Conservation (phyloP, 345 rosid species). For the Salix koriyanagi region DNA sequence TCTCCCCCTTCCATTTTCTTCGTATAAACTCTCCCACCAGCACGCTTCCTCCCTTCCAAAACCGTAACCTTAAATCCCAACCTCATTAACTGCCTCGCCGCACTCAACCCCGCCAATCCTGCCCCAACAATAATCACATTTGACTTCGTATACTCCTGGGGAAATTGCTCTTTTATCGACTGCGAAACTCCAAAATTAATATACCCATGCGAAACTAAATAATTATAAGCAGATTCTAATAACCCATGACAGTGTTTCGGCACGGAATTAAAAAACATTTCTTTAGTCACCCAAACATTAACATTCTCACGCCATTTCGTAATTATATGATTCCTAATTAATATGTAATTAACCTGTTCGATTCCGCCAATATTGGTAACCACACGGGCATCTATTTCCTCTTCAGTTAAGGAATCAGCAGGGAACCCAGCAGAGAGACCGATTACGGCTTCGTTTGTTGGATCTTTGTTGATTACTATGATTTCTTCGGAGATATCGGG, state of each 20-base stretch:
- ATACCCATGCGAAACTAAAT: conserved; percentile 71
- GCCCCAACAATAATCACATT: conserved; percentile 78
- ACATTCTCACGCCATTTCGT: conserved; percentile 80
- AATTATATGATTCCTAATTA: conserved; percentile 82
- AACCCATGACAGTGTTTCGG: conserved; percentile 66
- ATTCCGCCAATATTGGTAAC: conserved; percentile 77
- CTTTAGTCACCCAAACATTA: conserved; percentile 67
- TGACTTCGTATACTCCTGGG: conserved; percentile 46
- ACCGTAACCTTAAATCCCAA: conserved; percentile 86
- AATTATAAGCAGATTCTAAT: conserved; percentile 73
- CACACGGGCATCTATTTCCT: conserved; percentile 82
- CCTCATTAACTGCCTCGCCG: conserved; percentile 82
- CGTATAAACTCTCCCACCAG: conserved; percentile 92
- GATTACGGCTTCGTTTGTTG: conserved; percentile 79
- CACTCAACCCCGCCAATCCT: conserved; percentile 83
- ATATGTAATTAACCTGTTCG: conserved; percentile 93
- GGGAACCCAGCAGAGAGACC: conserved; percentile 95
- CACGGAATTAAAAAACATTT: conserved; percentile 58
- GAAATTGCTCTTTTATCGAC: conserved; percentile 61
- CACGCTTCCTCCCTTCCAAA: conserved; percentile 97
- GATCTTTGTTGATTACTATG: conserved; percentile 82
- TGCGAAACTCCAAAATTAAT: conserved; percentile 85
- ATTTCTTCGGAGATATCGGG: conserved; percentile 72
- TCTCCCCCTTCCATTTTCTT: conserved; percentile 88
- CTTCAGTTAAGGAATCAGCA: conserved; percentile 82